phyloP scores from a whole-genome alignment of 2,329 filamentous ascomycete species.

The Alternaria novae-zelandiae region DNA sequence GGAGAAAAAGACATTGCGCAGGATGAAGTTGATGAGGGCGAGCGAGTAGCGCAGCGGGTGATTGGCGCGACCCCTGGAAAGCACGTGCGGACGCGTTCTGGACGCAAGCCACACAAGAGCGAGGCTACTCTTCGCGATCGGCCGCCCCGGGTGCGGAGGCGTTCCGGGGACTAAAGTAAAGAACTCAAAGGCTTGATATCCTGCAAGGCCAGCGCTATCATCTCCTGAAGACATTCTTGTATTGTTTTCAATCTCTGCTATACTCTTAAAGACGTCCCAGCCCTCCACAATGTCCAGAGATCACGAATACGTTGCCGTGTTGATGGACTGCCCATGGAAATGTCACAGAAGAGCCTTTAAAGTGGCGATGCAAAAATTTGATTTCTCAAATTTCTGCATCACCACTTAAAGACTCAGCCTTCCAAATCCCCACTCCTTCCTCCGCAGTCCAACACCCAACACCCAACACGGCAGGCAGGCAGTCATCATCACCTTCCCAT shows the following conservation, averaged over 20 bases:
- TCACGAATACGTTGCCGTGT: background rate
- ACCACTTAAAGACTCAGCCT: background rate
- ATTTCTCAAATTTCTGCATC: background rate
- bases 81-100: background rate
- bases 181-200: too few relatives aligned
- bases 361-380: background rate
- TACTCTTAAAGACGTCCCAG: background rate
- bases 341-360: background rate
- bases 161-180: background rate
- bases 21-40: background rate
- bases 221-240: background rate
- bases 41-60: background rate
- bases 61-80: background rate
- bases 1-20: background rate
- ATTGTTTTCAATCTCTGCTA: background rate
- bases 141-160: background rate
- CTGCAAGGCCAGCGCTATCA: background rate
- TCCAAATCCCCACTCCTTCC: background rate
- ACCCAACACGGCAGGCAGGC: background rate
- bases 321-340: background rate
- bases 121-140: background rate
- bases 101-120: background rate
- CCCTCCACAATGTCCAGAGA: background rate
- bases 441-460: background rate
- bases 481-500: background rate